Base-by-base conservation (phyloP, 2,329 filamentous ascomycete species). In the Cryphonectria parasitica region DNA sequence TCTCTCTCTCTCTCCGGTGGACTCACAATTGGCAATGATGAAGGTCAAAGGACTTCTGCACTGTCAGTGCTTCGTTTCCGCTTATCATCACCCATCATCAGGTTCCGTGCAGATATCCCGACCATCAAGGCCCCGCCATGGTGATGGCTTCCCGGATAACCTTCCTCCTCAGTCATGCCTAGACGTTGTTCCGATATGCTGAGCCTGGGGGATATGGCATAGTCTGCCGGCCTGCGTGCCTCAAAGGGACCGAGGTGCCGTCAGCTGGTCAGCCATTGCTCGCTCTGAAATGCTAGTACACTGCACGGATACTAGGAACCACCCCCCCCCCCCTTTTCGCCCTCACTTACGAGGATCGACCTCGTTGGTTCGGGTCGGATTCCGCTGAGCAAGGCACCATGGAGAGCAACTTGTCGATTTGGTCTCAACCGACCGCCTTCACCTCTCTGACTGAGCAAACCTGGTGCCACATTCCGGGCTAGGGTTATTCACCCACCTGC, bases 261-360 rank as follows among this genome's bases (percentile, higher is more conserved):
- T 22, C 56, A 63, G 58, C 58, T 68, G 66, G 52, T 63, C 58
- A 68, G 58, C 56, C 58, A 31, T 36, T 68, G 66, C 45, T 62
- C 58, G 58, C 45, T 62, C 66, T 63, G 28, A 39, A 58, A 43
- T 58, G 41, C 39, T 58, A 63, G 56, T 66, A 19, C 49, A 41
- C n/a, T 25, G 2, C 34, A 66, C 36, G 39, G 52, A 22, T 58
- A n/a, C 64, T 15, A 31, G 39, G 3, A 13, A 10, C 6, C 7
- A 6, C 36, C 36, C 36, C 8, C 36, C 10, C 10, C 36, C 34
- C 6, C 49, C 22, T 5, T 19, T 66, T 19, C 64, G 56, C 34
- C 64, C n/a, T 43, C 34, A 31, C 52, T 13, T 17, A 15, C 36
- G 54, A 15, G 31, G 49, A 56, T 28, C 45, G 15, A 17, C 11